Evolutionary conservation across 2,329 filamentous ascomycete species (phyloP).

Genomic region (Orbilia oligospora): DNA sequence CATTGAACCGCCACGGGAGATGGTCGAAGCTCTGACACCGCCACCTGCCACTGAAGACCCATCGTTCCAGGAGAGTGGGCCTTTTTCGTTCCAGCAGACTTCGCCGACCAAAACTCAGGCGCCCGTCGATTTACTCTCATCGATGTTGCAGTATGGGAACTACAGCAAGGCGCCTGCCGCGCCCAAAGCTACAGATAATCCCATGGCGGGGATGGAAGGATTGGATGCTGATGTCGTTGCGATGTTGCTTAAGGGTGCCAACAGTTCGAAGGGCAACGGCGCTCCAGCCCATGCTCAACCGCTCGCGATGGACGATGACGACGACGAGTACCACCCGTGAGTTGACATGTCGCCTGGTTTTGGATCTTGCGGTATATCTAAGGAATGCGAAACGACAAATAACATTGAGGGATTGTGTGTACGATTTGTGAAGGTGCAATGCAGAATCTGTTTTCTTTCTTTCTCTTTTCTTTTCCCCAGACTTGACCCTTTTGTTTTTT

Average conservation of each 20-base stretch:
- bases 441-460: constrained; percentile 16
- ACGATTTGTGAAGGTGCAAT: constrained; percentile 35
- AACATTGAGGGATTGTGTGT: constrained; percentile 19
- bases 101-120: constrained; percentile 62
- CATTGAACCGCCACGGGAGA: constrained; percentile 76
- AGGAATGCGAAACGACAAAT: constrained; percentile 13
- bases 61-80: constrained; percentile 66
- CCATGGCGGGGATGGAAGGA: constrained; percentile 69
- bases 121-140: constrained; percentile 65
- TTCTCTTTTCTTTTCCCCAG: constrained; percentile 3
- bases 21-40: constrained; percentile 90
- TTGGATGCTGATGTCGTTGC: constrained; percentile 76
- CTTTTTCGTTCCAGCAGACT: constrained; percentile 67
- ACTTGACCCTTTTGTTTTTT: constrained; percentile 2
- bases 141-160: constrained; percentile 66
- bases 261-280: constrained; percentile 58
- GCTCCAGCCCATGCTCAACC: constrained; percentile 57
- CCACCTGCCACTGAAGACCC: constrained; percentile 70
- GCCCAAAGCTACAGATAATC: constrained; percentile 70
- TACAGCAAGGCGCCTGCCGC: constrained; percentile 68
- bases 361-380: not conserved
- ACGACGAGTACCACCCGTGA: constrained; percentile 63
- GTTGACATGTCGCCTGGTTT: not conserved
- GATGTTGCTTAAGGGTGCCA: constrained; percentile 70
- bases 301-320: constrained; percentile 62